Evolutionary conservation across 768 basidiomycete species (phyloP), one percentile per base, ranked within the genome.

Genomic region (Megacollybia marginata): DNA sequence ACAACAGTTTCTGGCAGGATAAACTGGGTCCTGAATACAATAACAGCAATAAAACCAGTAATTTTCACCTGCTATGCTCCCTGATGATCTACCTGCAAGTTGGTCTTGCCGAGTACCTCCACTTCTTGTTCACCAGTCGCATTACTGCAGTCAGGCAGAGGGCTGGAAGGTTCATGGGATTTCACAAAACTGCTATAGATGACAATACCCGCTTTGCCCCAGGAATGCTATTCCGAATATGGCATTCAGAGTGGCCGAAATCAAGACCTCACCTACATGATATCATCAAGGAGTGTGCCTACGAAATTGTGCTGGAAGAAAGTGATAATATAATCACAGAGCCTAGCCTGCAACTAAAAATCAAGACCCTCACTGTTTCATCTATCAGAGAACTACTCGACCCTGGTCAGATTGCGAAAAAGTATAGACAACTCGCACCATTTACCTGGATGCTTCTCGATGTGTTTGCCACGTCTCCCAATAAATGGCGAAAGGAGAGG

Each of bases 381-480:
- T 40, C 38, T 8, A 13, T 40, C 38, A 13, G 38, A 13, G 3
- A 40, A 40, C 38, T 40, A 8, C 38, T 40, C 8, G 18, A 40
- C 18, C 38, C 38, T 2, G 8, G 18, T 15, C 15, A 15, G 15
- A 13, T 40, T 40, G 38, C 38, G 40, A 40, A 46, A 45, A 42
- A 38, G 11, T 15, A 51, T 42, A 3, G 28, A 7, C 42, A 52
- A 43, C 32, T n/a, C 9, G 50, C 52, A 3, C 59, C 59, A 0
- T 59, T 57, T 38, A 54, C 50, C 3, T 61, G 49, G 36, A 33
- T 31, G 5, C 33, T 57, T 1, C 48, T 61, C 1, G 12, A 48
- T 13, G 52, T 47, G 11, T 59, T 61, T 38, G 31, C 51, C 1
- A 35, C 54, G 6, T 49, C 50, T 20, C 54, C 59, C 2, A 61